A percentile compares a stretch with the other conserved stretches of the same genome.
These are phyloP conservation scores for Hyaloscypha bicolor DNA, from an alignment of 495 filamentous ascomycete species.

Conservation along the genomic window DNA sequence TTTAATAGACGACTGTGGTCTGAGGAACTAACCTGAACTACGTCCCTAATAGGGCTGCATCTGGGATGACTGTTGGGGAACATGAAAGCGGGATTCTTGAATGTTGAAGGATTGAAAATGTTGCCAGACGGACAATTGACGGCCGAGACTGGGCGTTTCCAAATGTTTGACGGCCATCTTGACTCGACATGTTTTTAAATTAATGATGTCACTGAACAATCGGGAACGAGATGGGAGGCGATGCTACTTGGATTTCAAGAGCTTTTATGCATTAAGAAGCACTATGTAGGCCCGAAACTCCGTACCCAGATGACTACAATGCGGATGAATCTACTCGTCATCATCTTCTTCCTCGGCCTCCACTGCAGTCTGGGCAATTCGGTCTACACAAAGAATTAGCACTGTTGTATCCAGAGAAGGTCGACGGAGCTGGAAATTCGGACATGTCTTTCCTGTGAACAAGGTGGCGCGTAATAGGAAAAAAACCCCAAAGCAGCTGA, in stretches of 20 bases:
- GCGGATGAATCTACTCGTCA: conserved; percentile 42
- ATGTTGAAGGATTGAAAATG: too few species aligned
- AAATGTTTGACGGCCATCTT: background rate
- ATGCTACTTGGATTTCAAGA: conserved; percentile 7
- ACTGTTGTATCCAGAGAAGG: background rate
- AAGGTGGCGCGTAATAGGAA: too few species aligned
- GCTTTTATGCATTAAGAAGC: conserved; percentile 27
- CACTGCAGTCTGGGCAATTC: conserved; percentile 73
- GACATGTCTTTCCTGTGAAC: too few species aligned
- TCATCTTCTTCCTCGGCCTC: conserved; percentile 64
- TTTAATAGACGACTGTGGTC: too few species aligned
- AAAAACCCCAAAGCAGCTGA: background rate
- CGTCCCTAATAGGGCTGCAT: too few species aligned
- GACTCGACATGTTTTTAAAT: background rate
- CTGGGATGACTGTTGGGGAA: too few species aligned
- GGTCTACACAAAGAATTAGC: conserved; percentile 31
- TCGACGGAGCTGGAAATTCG: background rate
- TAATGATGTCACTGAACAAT: background rate
- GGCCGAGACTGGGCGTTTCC: background rate
- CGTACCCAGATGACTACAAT: conserved; percentile 13
- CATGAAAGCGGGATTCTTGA: too few species aligned
- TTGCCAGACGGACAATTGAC: background rate
- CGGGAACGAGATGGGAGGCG: background rate
- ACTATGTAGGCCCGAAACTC: conserved; percentile 25
- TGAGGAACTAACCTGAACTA: too few species aligned